Base-by-base conservation (phyloP, 1,284 basidiomycete species). In the Fomitopsis pinicola region DNA sequence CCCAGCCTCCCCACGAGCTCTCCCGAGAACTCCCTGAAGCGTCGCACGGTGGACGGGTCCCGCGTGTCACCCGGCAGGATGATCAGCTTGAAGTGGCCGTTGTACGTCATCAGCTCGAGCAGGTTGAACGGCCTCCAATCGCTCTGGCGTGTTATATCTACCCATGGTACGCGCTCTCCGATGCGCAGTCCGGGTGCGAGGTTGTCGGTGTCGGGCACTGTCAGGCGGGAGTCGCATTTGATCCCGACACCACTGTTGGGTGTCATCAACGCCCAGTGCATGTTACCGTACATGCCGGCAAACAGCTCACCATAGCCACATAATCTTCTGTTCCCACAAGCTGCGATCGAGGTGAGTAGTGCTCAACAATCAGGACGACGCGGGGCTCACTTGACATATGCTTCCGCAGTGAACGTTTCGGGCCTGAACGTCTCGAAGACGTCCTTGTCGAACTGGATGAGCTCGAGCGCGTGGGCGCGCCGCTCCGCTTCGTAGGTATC, bases 401-500 rank as follows among this genome's bases (percentile, higher is more conserved):
- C 42, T n/a, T 56, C 54, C 1, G 53, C 30, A 33, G 10, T 28
- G 10, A 35, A 42, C 17, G 28, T n/a, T n/a, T 42, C 55, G 40
- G 46, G 55, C 6, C 40, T 8, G 55, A 56, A 30, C 14, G 52
- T n/a, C 19, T 61, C 40, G n/a, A 38, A 19, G n/a, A 61, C 15
- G 12, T 57, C 40, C 55, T 61, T 57, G 30, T 61, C 59, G 48
- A 61, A 44, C 35, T 57, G 19, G 7, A 61, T 57, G 28, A 61
- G 55, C 17, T 57, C 55, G 19, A 61, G 8, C 19, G 28, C 38
- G 33, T 36, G 48, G 9, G 59, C n/a, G 5, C 55, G 55, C 8
- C 59, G 59, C 35, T 61, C 59, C 17, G 10, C 38, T 36, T 61
- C 59, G 35, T 61, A 61, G 2, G 59, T 61, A 10, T 52, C 55